These are phyloP conservation scores for Agrostemma githago DNA, from an alignment of 148 eudicot genomes.

Conservation along the genomic window DNA sequence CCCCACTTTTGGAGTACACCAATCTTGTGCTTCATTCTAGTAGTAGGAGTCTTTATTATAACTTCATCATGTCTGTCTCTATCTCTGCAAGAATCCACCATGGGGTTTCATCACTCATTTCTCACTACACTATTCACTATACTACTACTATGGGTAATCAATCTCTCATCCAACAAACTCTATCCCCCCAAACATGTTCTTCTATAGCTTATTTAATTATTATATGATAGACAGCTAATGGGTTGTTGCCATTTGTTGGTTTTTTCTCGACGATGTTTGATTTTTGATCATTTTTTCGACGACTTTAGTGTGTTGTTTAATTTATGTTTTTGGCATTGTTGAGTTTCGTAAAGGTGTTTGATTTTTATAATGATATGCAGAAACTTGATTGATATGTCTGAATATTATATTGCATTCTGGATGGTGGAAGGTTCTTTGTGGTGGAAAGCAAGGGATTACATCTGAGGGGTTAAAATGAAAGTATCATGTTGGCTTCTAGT, in stretches of 20 bases:
- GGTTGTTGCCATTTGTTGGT: neutral
- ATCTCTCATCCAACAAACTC: neutral
- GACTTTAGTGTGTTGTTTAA: neutral
- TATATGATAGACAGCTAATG: neutral
- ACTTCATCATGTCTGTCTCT: constrained; percentile 4
- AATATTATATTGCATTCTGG: constrained; percentile 15
- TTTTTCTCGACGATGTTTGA: neutral
- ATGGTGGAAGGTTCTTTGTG: constrained; percentile 13
- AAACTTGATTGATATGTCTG: constrained; percentile 24
- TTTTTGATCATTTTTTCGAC: neutral
- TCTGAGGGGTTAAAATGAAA: constrained; percentile 34
- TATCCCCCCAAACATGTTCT: neutral
- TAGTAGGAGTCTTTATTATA: neutral
- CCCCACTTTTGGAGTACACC: neutral
- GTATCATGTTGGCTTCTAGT: constrained; percentile 29
- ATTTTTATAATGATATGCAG: constrained; percentile 13
- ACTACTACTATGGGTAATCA: neutral
- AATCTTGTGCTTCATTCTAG: constrained; percentile 11
- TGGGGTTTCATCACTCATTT: constrained; percentile 9
- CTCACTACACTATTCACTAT: constrained; percentile 3
- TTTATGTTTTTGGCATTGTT: constrained; percentile 1
- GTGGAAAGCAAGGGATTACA: constrained; percentile 25
- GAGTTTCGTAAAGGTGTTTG: constrained; percentile 13
- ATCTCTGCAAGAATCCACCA: neutral
- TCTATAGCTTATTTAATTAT: neutral